Conservation (phyloP, 2,329 filamentous ascomycete species). For the Fusarium heterosporum region DNA sequence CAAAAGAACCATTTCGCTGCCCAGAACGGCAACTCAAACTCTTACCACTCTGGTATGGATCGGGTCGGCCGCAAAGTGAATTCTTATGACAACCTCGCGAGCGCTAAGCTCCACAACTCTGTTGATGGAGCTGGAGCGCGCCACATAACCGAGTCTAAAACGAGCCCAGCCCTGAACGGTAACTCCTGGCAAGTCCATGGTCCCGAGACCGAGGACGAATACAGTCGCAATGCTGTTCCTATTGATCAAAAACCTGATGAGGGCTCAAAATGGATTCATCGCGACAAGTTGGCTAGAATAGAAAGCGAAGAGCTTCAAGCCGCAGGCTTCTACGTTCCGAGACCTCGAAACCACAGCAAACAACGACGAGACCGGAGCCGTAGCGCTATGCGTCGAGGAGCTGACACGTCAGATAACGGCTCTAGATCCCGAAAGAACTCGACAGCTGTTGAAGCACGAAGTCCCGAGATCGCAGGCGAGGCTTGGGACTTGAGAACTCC, state of each 20-base stretch:
- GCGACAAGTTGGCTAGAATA: slow-evolving; percentile 84
- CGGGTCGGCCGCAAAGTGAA: slow-evolving; percentile 52
- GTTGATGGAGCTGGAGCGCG: slow-evolving; percentile 43
- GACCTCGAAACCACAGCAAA: slow-evolving; percentile 65
- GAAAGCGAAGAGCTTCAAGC: slow-evolving; percentile 84
- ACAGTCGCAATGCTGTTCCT: slow-evolving; percentile 45
- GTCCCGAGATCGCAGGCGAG: slow-evolving; percentile 56
- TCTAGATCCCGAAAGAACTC: slow-evolving; percentile 61
- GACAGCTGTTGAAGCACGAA: slow-evolving; percentile 53
- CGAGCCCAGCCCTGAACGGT: slow-evolving; percentile 41
- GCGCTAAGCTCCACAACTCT: slow-evolving; percentile 40
- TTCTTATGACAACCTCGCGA: slow-evolving; percentile 51
- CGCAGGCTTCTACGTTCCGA: slow-evolving; percentile 74
- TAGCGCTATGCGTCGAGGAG: slow-evolving; percentile 51
- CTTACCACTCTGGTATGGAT: slow-evolving; percentile 46
- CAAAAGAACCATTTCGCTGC: slow-evolving; percentile 31
- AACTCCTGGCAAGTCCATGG: slow-evolving; percentile 32
- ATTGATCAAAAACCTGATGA: slow-evolving; percentile 57
- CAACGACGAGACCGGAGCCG: slow-evolving; percentile 55
- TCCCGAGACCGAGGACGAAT: slow-evolving; percentile 43
- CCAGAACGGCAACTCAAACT: slow-evolving; percentile 46
- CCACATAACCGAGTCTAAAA: slow-evolving; percentile 42
- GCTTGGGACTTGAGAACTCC: slow-evolving; percentile 80
- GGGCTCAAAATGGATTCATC: slow-evolving; percentile 84
- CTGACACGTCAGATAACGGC: slow-evolving; percentile 49